Evolutionary conservation across 768 basidiomycete species (phyloP), one percentile per base, ranked within the genome.

Genomic region (Macrolepiota fuliginosa): DNA sequence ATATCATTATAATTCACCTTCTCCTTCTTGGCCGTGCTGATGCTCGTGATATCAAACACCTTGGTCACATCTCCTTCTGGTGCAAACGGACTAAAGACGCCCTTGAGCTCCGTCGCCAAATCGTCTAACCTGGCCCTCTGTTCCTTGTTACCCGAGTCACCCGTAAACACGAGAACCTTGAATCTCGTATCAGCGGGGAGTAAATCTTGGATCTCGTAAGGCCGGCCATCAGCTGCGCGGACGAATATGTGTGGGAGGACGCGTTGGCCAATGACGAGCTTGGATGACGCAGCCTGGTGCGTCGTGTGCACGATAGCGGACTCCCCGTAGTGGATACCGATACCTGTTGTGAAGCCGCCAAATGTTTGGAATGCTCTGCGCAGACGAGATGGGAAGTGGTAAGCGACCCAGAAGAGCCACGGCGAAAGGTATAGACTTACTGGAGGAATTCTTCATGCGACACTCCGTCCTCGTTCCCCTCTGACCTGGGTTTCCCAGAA

Each of bases 401-500:
- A 24, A 54, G 51, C 12, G 17, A 24, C 2, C 29, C 29, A 32
- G 5, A 32, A 60, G 27, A 40, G 25, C 12, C 12, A 52, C 22
- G 17, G 25, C 36, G 40, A 22, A 12, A 46, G 13, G 19, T n/a
- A 39, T 37, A 7, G 32, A 57, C 49, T 56, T 64, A 80, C 81
- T 72, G 66, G n/a, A 81, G 66, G 67, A 87, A 84, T 35, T 82
- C 79, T 36, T 79, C 76, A 57, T 82, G 81, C 1, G 83, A 79
- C 19, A 87, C 81, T 22, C 85, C 84, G 40, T 80, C 77, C 55
- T 75, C 68, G 52, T 78, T 69, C 2, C 76, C 73, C 36, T 74
- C 72, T 4, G 83, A 84, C 35, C 78, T 76, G 3, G 88, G 86
- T 69, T 88, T 88, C 40, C 83, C 83, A 22, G 88, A 90, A 70